Percentiles rank a stretch among this genome's conserved stretches.
phyloP scores from a whole-genome alignment of 2,329 filamentous ascomycete genomes.

The Penicillium italicum region DNA sequence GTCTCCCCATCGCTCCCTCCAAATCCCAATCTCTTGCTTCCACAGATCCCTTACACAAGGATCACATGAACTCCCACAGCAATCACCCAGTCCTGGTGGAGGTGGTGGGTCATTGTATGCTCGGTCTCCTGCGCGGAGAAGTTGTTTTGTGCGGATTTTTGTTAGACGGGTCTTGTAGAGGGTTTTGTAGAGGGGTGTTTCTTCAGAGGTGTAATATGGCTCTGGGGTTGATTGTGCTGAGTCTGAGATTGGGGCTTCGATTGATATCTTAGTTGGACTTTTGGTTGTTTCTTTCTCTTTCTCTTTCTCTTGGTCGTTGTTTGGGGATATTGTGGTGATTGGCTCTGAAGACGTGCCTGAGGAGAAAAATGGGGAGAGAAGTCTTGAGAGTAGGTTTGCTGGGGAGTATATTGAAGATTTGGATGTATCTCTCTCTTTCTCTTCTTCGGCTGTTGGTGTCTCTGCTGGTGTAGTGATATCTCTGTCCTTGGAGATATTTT shows the following conservation, averaged over 20 bases:
- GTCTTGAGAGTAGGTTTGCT: slow-evolving; percentile 6
- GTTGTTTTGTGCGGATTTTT: slow-evolving; percentile 33
- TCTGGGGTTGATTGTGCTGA: slow-evolving; percentile 7
- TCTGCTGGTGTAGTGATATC: not conserved
- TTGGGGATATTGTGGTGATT: not conserved
- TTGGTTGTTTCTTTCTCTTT: not conserved
- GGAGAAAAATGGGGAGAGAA: slow-evolving; percentile 13
- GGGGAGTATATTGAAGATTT: not conserved
- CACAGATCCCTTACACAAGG: slow-evolving; percentile 37
- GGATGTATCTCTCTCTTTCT: not conserved
- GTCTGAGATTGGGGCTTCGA: not conserved
- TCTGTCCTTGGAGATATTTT: not conserved
- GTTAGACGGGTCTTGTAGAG: slow-evolving; percentile 30
- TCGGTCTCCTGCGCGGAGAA: slow-evolving; percentile 31
- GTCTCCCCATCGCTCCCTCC: slow-evolving; percentile 35
- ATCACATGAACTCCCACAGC: slow-evolving; percentile 39
- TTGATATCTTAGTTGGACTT: slow-evolving; percentile 1
- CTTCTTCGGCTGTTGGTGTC: not conserved
- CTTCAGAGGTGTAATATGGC: slow-evolving; percentile 24
- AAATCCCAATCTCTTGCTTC: slow-evolving; percentile 33
- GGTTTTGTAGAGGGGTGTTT: slow-evolving; percentile 28
- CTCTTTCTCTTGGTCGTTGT: not conserved
- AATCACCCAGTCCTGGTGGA: slow-evolving; percentile 31
- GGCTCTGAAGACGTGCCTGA: not conserved
- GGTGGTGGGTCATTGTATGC: slow-evolving; percentile 32